Conservation (phyloP, 148 eudicot species). For the Cornus florida region DNA sequence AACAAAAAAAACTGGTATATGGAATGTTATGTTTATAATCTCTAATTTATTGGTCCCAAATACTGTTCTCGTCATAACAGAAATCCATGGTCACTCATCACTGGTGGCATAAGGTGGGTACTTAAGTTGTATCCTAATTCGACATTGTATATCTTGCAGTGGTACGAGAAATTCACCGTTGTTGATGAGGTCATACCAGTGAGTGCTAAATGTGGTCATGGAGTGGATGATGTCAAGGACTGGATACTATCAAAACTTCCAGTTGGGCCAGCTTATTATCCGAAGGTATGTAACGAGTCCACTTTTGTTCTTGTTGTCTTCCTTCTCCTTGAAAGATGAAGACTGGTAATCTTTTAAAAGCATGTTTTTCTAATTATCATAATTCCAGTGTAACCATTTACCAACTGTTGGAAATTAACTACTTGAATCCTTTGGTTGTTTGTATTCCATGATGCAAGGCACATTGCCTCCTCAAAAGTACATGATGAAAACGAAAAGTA, state of each 20-base stretch:
- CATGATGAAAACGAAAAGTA: not conserved
- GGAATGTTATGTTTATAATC: no score
- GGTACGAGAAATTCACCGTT: slow-evolving; percentile 90
- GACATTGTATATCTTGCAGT: slow-evolving; percentile 54
- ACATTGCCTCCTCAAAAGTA: no score
- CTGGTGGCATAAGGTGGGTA: not conserved
- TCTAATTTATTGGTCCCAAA: no score
- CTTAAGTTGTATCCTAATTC: no score
- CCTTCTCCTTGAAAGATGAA: no score
- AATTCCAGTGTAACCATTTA: not conserved
- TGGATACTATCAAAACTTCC: slow-evolving; percentile 97
- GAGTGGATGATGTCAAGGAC: slow-evolving; percentile 91
- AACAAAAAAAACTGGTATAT: no score
- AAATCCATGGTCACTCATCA: not conserved
- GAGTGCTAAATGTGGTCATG: slow-evolving; percentile 96
- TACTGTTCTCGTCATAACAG: not conserved
- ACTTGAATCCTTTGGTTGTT: not conserved
- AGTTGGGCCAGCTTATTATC: no score
- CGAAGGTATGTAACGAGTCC: no score
- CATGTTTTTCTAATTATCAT: not conserved
- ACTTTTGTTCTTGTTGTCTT: no score
- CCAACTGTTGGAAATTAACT: not conserved
- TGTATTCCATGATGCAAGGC: not conserved
- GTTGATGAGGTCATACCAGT: slow-evolving; percentile 98
- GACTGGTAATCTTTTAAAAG: no score